These are phyloP conservation scores for Hanseniaspora uvarum DNA, from an alignment of 1,139 yeast genomes.

Conservation along the genomic window DNA sequence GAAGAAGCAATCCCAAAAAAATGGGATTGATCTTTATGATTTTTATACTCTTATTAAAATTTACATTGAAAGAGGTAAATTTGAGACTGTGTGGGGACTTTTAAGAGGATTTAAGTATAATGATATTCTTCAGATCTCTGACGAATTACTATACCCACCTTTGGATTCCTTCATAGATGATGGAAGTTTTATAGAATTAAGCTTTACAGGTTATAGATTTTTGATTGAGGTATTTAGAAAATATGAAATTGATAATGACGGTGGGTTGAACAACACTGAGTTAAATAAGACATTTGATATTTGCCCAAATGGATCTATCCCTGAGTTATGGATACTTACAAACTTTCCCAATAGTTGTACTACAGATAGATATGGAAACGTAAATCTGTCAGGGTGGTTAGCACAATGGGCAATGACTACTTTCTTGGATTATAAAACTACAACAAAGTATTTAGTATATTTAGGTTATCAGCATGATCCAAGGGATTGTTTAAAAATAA, in stretches of 20 bases:
- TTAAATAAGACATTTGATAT: slow-evolving; percentile 61
- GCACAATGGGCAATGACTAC: slow-evolving; percentile 98
- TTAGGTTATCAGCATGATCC: slow-evolving; percentile 60
- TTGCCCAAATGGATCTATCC: slow-evolving; percentile 69
- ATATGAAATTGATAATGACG: slow-evolving; percentile 90
- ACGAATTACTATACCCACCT: slow-evolving; percentile 63
- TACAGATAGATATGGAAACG: slow-evolving; percentile 77
- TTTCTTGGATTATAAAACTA: slow-evolving; percentile 67
- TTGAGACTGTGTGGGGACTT: slow-evolving; percentile 94
- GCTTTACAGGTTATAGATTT: slow-evolving; percentile 88
- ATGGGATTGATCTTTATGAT: slow-evolving; percentile 50
- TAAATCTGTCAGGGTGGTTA: slow-evolving; percentile 92
- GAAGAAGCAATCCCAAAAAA: not conserved
- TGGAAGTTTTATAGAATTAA: slow-evolving; percentile 74
- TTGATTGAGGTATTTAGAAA: slow-evolving; percentile 77
- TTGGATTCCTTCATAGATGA: slow-evolving; percentile 54
- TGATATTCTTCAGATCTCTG: slow-evolving; percentile 75
- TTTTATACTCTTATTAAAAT: slow-evolving; percentile 66
- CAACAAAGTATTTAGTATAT: slow-evolving; percentile 79
- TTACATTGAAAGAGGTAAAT: slow-evolving; percentile 84
- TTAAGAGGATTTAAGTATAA: slow-evolving; percentile 80
- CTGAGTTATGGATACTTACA: slow-evolving; percentile 72
- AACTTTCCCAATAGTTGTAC: slow-evolving; percentile 82
- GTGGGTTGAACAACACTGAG: slow-evolving; percentile 74
- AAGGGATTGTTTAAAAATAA: slow-evolving; percentile 60